Percentiles rank a stretch among this genome's conserved stretches.
Conservation (phyloP, 306 rosid genomes). For the Castanospermum australe region DNA sequence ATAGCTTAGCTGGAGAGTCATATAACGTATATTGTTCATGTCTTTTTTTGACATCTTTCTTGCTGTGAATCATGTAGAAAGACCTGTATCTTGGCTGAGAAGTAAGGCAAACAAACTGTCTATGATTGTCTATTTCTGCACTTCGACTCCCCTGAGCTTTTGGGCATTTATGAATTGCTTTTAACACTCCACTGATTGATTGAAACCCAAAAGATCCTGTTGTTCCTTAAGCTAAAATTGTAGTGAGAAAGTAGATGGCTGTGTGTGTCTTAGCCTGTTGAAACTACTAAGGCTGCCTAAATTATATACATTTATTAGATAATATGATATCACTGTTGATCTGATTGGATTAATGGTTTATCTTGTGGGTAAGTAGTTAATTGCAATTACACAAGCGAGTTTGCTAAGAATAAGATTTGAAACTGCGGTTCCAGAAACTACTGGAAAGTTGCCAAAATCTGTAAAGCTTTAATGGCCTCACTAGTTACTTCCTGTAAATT, state of each 20-base stretch:
- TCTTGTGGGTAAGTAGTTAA: background rate
- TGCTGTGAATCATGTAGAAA: background rate
- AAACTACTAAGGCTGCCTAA: background rate
- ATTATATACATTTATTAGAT: background rate
- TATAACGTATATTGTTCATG: no score
- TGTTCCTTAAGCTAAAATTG: background rate
- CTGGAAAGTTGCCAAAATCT: slow-evolving; percentile 32
- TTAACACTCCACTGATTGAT: background rate
- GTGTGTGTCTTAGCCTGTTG: background rate
- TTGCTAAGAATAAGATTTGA: slow-evolving; percentile 22
- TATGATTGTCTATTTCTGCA: background rate
- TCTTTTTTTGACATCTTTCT: no score
- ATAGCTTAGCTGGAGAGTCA: slow-evolving; percentile 6
- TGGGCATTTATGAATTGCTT: no score
- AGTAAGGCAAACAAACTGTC: background rate
- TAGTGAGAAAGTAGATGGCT: background rate
- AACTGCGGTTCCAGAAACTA: slow-evolving; percentile 31
- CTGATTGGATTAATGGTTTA: background rate
- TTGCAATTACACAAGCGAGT: background rate
- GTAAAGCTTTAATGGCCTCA: background rate
- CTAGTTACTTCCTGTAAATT: slow-evolving; percentile 30
- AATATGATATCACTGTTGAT: background rate
- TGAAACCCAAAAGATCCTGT: background rate
- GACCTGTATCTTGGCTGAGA: background rate
- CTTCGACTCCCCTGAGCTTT: no score